Percentiles rank a stretch among this genome's conserved stretches.
Evolutionary conservation across 805 yeast species (phyloP).

Genomic region (Metschnikowia orientalis): DNA sequence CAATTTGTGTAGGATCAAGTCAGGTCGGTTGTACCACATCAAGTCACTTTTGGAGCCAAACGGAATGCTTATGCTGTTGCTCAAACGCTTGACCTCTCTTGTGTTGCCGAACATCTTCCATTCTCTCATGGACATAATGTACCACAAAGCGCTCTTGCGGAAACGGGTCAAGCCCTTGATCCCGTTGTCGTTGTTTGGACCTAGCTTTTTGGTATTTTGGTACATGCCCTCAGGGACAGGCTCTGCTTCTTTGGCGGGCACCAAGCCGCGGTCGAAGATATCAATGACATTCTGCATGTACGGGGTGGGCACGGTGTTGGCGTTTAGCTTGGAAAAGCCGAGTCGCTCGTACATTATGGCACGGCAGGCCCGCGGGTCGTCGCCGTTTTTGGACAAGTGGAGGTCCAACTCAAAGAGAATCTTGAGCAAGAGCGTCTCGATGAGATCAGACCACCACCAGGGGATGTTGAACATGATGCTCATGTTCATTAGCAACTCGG

Average conservation of each 20-base stretch:
- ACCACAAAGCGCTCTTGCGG: constrained; percentile 77
- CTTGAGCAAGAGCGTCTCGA: constrained; percentile 43
- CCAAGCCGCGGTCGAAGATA: constrained; percentile 10
- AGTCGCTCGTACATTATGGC: constrained; percentile 40
- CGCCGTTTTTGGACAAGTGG: constrained; percentile 33
- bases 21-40: constrained; percentile 34
- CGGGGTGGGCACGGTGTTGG: constrained; percentile 13
- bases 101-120: constrained; percentile 42
- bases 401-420: constrained; percentile 42
- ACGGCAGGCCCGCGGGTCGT: constrained; percentile 45
- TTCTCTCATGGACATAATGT: constrained; percentile 66
- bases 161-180: constrained; percentile 53
- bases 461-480: constrained; percentile 37
- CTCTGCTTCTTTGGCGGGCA: constrained; percentile 8
- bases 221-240: constrained; percentile 32
- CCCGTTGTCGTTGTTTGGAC: constrained; percentile 32
- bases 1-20: constrained; percentile 25
- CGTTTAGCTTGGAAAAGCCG: constrained; percentile 23
- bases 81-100: constrained; percentile 24
- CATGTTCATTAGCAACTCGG: constrained; percentile 63
- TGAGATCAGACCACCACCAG: constrained; percentile 44
- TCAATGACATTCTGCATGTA: constrained; percentile 8
- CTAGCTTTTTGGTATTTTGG: constrained; percentile 33
- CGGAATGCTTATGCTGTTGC: constrained; percentile 24
- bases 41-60: constrained; percentile 19